Evolutionary conservation across 164 flowering plant species (phyloP), one percentile per base, ranked within the genome.

Genomic region (Magnolia officinalis): DNA sequence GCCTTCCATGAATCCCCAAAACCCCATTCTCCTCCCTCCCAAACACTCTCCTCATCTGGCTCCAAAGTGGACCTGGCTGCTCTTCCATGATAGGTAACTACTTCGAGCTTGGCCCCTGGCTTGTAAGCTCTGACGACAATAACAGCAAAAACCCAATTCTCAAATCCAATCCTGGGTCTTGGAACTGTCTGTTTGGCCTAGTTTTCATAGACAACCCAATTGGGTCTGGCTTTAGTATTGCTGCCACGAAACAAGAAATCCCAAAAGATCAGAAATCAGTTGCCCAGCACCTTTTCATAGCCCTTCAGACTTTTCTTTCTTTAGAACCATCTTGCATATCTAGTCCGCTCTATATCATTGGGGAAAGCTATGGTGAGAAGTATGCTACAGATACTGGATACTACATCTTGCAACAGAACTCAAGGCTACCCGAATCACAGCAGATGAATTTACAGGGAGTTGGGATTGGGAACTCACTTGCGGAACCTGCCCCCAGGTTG

Each of bases 1-100:
- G 24, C 91, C 31, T 93, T 83, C 86, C 91, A 93, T 67, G 98
- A 93, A 85, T 92, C 98, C 13, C 93, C 88, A 67, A 72, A 74
- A 4, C 85, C 87, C 72, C 74, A 63, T 72, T 78, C 88, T 11
- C 49, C 87, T 29, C 80, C 84, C 65, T 70, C 87, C 13, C 72
- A 87, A 67, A 91, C 95, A 77, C 96, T 0, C 80, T 91, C 26
- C 78, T 93, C 61, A 75, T 91, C 31, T 93, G 98, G 96, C 96
- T 91, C 77, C 95, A 93, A 78, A 96, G 96, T 7, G 96, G 98
- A 73, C 98, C 95, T 31, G 98, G 96, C 26, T 93, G 96, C 84
- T 93, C 98, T 66, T 93, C 96, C 73, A 77, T 86, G 91, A 3
- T 81, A 8, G 94, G 89, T n/a, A 93, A 93, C 84, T 90, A 89